Percentiles rank a stretch among this genome's conserved stretches.
These are phyloP conservation scores for Alternaria sp. DNA, from an alignment of 2,329 filamentous ascomycete species.

Conservation along the genomic window DNA sequence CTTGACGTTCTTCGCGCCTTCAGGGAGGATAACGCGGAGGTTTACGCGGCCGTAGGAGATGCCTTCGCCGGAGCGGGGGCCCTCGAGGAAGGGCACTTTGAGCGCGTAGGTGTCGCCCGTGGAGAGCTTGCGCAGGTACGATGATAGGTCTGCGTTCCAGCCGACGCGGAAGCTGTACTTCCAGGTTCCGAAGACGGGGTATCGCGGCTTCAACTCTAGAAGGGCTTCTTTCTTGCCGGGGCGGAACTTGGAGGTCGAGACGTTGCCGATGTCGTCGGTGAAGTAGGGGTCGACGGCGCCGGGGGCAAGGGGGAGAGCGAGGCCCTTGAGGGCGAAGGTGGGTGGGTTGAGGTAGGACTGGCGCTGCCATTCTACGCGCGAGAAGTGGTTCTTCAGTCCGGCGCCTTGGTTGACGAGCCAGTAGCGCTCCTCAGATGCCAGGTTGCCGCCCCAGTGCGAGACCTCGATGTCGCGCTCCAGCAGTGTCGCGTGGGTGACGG, in stretches of 20 bases:
- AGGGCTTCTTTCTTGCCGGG: conserved; percentile 77
- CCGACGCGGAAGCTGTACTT: conserved; percentile 97
- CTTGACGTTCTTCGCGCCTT: conserved; percentile 86
- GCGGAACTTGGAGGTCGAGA: conserved; percentile 90
- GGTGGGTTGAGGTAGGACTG: conserved; percentile 74
- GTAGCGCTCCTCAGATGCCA: conserved; percentile 94
- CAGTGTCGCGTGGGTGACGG: conserved; percentile 76
- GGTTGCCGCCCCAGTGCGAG: conserved; percentile 96
- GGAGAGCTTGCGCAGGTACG: conserved; percentile 71
- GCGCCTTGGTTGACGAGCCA: conserved; percentile 87
- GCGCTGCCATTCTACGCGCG: conserved; percentile 57
- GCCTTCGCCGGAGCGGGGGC: conserved; percentile 84
- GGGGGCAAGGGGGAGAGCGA: conserved; percentile 78
- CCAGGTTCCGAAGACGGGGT: conserved; percentile 97
- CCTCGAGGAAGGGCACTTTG: conserved; percentile 91
- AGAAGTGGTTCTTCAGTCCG: conserved; percentile 63
- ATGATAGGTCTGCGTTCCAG: conserved; percentile 87
- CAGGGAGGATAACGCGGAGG: conserved; percentile 84
- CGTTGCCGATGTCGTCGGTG: conserved; percentile 94
- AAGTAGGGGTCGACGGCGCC: conserved; percentile 91
- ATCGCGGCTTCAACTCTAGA: conserved; percentile 89
- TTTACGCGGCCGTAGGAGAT: conserved; percentile 83
- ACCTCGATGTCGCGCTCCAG: conserved; percentile 93
- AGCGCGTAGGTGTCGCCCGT: conserved; percentile 77
- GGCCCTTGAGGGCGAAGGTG: conserved; percentile 78